Percentiles rank a stretch among this genome's conserved stretches.
Conservation (phyloP, 2,329 filamentous ascomycete species). For the Xylaria sp. region DNA sequence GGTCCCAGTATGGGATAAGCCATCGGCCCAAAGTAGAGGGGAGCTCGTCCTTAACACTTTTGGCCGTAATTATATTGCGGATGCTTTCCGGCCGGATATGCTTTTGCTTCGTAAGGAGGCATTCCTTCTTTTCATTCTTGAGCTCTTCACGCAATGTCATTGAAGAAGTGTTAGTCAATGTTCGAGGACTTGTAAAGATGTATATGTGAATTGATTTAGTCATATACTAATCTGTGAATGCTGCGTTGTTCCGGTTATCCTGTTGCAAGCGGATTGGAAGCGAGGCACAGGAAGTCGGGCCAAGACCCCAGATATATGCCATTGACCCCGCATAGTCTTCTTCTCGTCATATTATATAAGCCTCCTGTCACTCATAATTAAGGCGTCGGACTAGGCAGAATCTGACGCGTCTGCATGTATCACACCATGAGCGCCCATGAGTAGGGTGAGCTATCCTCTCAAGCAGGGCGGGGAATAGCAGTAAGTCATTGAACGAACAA, state of each 20-base stretch:
- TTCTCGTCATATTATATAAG: neutral
- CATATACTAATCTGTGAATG: too few relatives aligned
- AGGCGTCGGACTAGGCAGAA: neutral
- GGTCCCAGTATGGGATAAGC: neutral
- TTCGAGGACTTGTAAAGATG: too few relatives aligned
- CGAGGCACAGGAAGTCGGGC: too few relatives aligned
- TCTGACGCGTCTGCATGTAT: neutral
- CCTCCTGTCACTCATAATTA: neutral
- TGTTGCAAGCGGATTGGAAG: too few relatives aligned
- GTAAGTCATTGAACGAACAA: constrained; percentile 1
- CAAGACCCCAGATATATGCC: constrained; percentile 1
- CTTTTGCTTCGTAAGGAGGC: neutral
- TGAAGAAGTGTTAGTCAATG: too few relatives aligned
- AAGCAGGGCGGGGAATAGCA: neutral
- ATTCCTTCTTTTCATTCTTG: neutral
- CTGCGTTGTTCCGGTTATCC: too few relatives aligned
- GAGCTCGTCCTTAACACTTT: constrained; percentile 3
- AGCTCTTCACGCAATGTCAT: neutral
- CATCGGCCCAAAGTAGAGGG: neutral
- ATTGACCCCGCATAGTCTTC: constrained; percentile 1
- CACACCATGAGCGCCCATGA: neutral
- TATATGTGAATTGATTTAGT: too few relatives aligned
- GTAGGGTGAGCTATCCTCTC: neutral
- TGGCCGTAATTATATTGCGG: constrained; percentile 1
- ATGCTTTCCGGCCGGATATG: neutral